A percentile compares a stretch with the other conserved stretches of the same genome.
Evolutionary conservation across 257 asterid genomes (phyloP).

Genomic region (Paulownia fortunei): DNA sequence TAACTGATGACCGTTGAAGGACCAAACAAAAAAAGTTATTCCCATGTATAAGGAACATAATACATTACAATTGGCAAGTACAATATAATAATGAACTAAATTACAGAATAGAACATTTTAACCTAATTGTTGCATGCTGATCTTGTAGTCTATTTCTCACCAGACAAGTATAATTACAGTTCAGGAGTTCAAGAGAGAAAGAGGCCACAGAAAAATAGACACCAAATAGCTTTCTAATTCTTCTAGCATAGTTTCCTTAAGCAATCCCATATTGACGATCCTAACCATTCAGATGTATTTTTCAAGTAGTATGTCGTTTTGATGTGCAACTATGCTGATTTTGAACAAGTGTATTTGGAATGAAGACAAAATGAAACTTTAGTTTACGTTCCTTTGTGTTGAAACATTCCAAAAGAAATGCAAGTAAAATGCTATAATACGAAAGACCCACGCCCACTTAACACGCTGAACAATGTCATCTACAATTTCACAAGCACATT

Average conservation of each 20-base stretch:
- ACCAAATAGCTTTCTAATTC: background rate
- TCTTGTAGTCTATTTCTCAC: background rate
- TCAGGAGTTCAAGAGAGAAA: background rate
- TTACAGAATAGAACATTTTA: background rate
- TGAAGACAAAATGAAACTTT: background rate
- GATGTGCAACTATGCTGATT: background rate
- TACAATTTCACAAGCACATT: background rate
- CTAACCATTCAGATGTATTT: background rate
- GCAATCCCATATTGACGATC: background rate
- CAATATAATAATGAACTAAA: background rate
- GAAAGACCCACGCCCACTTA: background rate
- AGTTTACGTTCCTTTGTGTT: background rate
- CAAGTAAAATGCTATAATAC: background rate
- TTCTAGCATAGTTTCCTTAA: background rate
- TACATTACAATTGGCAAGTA: no score
- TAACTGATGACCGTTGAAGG: background rate
- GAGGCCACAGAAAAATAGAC: background rate
- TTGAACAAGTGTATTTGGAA: background rate
- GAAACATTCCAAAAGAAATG: background rate
- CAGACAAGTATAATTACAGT: background rate
- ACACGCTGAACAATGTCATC: background rate
- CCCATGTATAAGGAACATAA: slow-evolving; percentile 4
- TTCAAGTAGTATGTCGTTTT: background rate
- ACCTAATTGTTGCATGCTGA: background rate
- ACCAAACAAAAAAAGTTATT: slow-evolving; percentile 6